phyloP scores from a whole-genome alignment of 371 early-diverging fungal genomes.

The Encephalitozoon intestinalis region DNA sequence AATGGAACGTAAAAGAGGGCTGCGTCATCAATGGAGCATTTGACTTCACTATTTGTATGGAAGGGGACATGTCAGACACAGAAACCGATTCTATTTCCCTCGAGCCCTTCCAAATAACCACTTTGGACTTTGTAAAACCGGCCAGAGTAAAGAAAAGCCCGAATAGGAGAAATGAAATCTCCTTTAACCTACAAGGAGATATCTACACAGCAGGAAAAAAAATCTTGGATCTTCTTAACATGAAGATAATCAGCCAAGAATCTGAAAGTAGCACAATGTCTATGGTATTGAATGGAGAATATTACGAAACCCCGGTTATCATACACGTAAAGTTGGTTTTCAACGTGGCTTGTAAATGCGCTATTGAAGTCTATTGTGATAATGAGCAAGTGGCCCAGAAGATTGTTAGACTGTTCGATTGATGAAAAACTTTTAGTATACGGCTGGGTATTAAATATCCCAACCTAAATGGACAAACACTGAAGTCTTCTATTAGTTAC shows the following conservation, averaged over 20 bases:
- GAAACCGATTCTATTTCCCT: slow-evolving; percentile 42
- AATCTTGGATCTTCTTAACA: slow-evolving; percentile 28
- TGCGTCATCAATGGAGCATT: slow-evolving; percentile 37
- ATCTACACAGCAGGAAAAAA: slow-evolving; percentile 10
- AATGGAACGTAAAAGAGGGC: slow-evolving; percentile 6
- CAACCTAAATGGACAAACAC: neutral
- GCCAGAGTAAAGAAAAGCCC: neutral
- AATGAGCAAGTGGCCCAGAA: slow-evolving; percentile 16
- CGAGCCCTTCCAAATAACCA: slow-evolving; percentile 35
- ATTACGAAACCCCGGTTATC: neutral
- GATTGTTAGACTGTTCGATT: slow-evolving; percentile 26
- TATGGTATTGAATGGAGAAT: slow-evolving; percentile 8
- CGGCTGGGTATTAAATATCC: no score
- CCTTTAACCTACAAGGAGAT: slow-evolving; percentile 12
- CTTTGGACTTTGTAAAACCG: slow-evolving; percentile 46
- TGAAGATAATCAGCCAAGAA: slow-evolving; percentile 24
- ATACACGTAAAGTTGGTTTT: slow-evolving; percentile 9
- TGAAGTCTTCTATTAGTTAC: neutral
- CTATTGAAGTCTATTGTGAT: slow-evolving; percentile 23
- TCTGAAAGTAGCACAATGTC: neutral
- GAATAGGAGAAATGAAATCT: neutral
- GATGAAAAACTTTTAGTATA: slow-evolving; percentile 15
- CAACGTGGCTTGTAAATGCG: neutral
- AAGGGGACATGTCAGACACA: slow-evolving; percentile 33
- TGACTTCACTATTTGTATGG: slow-evolving; percentile 38